Evolutionary conservation across 495 filamentous ascomycete species (phyloP), one percentile per base, ranked within the genome.

Genomic region (Trichodelitschia bisporula): DNA sequence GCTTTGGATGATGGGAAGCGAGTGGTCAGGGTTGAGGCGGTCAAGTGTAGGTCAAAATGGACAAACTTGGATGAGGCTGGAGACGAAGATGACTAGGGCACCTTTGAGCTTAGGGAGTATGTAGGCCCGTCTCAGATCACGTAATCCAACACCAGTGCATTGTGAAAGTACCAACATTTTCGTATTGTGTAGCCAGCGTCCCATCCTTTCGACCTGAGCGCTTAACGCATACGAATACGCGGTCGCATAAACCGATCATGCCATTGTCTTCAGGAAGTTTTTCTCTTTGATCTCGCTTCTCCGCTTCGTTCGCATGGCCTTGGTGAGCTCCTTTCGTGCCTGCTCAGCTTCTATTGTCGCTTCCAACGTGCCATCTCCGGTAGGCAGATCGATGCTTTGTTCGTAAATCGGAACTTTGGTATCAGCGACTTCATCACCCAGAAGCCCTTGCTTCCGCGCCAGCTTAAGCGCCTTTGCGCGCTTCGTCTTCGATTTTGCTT

Each of bases 261-360:
- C 24, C 64, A 89, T 74, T 12, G 68, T 62, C 58, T 70, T 74
- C 56, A 97, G 63, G 64, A 86, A 97, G 56, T 97, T 97, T 33
- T 43, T 59, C 56, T 95, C 86, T 59, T 84, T 86, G 41, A 97
- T 93, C 40, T 56, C 61, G 37, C 61, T 69, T 43, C 75, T 66
- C 44, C 79, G 62, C 39, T 79, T 70, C 38, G 58, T 62, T 44
- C 82, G 59, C 58, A 78, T 61, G 5, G 67, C 61, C 48, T 61
- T 66, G 42, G 59, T 72, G 36, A 93, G 53, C 34, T 71, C 64
- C 33, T 66, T 58, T 34, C 68, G 56, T 43, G 63, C 64, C 15
- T 58, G 47, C 18, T 18, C 57, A 15, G 72, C 76, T 34, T 53
- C 49, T 32, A 66, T 15, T n/a, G 64, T 62, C 18, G 64, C 66